Evolutionary conservation across 2,329 filamentous ascomycete species (phyloP), one percentile per base, ranked within the genome.

Genomic region (Trichoderma asperellum): DNA sequence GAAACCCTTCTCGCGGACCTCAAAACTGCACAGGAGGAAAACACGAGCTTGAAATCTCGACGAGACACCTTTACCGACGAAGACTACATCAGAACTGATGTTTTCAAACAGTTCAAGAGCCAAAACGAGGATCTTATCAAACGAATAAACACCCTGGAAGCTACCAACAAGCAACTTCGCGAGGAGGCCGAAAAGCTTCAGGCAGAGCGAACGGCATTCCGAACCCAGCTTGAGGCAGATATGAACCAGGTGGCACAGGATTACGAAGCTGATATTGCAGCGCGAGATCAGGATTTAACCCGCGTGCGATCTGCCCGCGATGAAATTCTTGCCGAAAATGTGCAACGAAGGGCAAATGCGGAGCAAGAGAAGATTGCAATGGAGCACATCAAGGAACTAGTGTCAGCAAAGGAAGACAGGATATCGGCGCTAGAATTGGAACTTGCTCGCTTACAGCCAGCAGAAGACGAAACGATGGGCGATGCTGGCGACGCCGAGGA

Each of bases 51-150:
- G 40, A 94, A 85, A 75, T 81, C 83, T 18, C 86, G 90, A 77
- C 84, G 92, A 59, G 89, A 92, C 16, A 90, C 88, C 68, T 83
- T 94, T 56, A 91, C 92, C 0, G 96, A 99, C 75, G 96, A 99
- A 72, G 96, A 99, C 75, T 98, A 96, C 77, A 90, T 94, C 52
- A 90, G 93, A 69, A 97, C 94, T 5, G 94, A 97, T 75, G 86
- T 97, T 3, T 99, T 97, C 86, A 98, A 97, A 81, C 89, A 92
- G 71, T 87, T 97, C 76, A 96, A 94, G 81, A 87, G 87, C 29
- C 93, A 97, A 75, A 92, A 96, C 75, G 96, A 98, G 76, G 95
- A 98, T 74, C 88, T 97, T 10, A 93, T 97, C 74, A 95, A 93
- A 79, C 90, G 93, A 47, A 90, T 97, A 76, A 99, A 99, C 78